Evolutionary conservation across 2,329 filamentous ascomycete species (phyloP).

Genomic region (Trichoderma gracile): DNA sequence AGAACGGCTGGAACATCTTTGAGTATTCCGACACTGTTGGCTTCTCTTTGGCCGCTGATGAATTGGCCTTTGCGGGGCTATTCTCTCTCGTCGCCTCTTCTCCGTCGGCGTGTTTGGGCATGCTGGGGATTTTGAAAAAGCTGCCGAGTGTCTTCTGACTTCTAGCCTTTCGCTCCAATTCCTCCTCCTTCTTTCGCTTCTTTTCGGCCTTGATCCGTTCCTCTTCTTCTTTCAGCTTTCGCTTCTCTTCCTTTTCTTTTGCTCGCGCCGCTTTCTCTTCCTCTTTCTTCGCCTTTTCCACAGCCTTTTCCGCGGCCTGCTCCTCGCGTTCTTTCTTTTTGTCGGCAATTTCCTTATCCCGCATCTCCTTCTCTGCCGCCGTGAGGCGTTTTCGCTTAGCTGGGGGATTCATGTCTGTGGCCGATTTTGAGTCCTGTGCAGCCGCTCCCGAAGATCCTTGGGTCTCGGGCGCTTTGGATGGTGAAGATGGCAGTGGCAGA

Average conservation of each 20-base stretch:
- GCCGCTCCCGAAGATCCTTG: slow-evolving; percentile 21
- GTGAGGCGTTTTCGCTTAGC: slow-evolving; percentile 49
- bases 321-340: slow-evolving; percentile 41
- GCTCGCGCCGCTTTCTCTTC: slow-evolving; percentile 42
- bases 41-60: slow-evolving; percentile 27
- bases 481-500: slow-evolving; percentile 42
- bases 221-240: slow-evolving; percentile 47
- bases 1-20: slow-evolving; percentile 78
- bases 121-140: slow-evolving; percentile 48
- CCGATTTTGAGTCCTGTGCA: slow-evolving; percentile 27
- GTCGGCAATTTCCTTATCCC: slow-evolving; percentile 36
- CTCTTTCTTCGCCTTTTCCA: slow-evolving; percentile 43
- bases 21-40: slow-evolving; percentile 58
- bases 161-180: slow-evolving; percentile 48
- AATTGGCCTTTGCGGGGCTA: slow-evolving; percentile 36
- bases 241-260: slow-evolving; percentile 44
- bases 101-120: slow-evolving; percentile 45
- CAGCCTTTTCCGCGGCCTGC: slow-evolving; percentile 42
- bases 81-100: slow-evolving; percentile 35
- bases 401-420: slow-evolving; percentile 34
- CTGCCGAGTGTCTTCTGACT: slow-evolving; percentile 49
- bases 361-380: slow-evolving; percentile 38
- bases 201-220: slow-evolving; percentile 46
- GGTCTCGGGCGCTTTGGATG: slow-evolving; percentile 33
- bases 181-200: slow-evolving; percentile 53